Evolutionary conservation across 2,329 filamentous ascomycete genomes (phyloP).

Genomic region (Diaporthe amygdali): DNA sequence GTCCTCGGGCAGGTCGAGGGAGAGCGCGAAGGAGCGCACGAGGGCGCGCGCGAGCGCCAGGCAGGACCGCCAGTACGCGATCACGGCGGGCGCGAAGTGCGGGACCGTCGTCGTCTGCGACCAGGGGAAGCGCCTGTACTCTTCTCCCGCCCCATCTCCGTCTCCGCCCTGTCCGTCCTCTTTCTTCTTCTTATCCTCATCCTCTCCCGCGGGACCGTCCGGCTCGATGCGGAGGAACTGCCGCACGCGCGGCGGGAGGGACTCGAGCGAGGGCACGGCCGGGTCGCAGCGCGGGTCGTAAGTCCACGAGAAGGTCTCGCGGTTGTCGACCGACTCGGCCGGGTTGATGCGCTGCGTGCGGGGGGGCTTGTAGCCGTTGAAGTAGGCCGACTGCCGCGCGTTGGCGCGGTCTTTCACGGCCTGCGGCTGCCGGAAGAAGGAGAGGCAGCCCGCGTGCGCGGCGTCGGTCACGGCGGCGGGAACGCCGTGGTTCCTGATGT

Average conservation of each 20-base stretch:
- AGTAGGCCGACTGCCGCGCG: slow-evolving; percentile 44
- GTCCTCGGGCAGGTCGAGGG: slow-evolving; percentile 56
- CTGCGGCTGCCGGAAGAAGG: slow-evolving; percentile 54
- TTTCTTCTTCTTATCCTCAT: background rate
- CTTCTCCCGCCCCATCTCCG: no score
- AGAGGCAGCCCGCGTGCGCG: slow-evolving; percentile 40
- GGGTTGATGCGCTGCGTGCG: slow-evolving; percentile 53
- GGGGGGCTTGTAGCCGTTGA: slow-evolving; percentile 53
- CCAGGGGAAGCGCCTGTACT: slow-evolving; percentile 51
- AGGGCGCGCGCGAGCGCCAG: slow-evolving; percentile 56
- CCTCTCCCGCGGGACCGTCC: background rate
- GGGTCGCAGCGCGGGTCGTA: slow-evolving; percentile 61
- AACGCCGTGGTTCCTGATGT: slow-evolving; percentile 57
- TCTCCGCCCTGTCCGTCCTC: background rate
- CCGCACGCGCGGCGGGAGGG: slow-evolving; percentile 48
- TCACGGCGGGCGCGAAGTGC: slow-evolving; percentile 50
- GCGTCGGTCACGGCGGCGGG: slow-evolving; percentile 33
- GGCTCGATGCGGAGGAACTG: slow-evolving; percentile 49
- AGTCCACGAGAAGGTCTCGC: slow-evolving; percentile 56
- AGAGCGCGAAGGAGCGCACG: slow-evolving; percentile 58
- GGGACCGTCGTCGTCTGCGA: slow-evolving; percentile 52
- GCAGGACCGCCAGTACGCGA: slow-evolving; percentile 53
- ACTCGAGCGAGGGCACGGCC: slow-evolving; percentile 42
- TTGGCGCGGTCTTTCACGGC: slow-evolving; percentile 47
- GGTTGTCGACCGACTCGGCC: slow-evolving; percentile 53